Evolutionary conservation across 2,329 filamentous ascomycete species (phyloP), one percentile per base, ranked within the genome.

Genomic region (Penicillium thymicola): DNA sequence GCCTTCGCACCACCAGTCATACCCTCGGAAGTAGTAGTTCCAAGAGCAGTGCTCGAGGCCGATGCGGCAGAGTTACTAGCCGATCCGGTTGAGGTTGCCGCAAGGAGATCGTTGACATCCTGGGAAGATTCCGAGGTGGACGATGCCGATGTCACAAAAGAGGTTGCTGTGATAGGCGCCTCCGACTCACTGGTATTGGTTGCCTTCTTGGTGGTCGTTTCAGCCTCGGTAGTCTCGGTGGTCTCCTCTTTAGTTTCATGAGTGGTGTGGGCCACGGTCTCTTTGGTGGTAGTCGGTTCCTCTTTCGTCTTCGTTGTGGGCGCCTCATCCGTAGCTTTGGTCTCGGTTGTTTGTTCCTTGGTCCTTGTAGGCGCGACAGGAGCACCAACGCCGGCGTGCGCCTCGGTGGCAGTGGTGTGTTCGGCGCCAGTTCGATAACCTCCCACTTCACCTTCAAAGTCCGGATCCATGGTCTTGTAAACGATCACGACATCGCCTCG

Each of bases 1-100:
- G 91, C 92, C 74, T 91, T 94, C 30, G 76, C 79, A 50, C 77
- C 77, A 16, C 69, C 68, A 2, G 75, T 73, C 58, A 81, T 66
- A 16, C 77, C 78, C 18, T 59, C 58, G n/a, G 73, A 70, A 14
- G 63, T 58, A 18, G 67, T 40, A 42, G 21, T 52, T 21, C 37
- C 43, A 23, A 65, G 45, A 14, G 69, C 59, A 30, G 68, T 59
- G 5, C 68, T 59, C 55, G 67, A 66, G 11, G 67, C 62, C 3
- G 68, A 62, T 3, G 67, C 51, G 3, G 63, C 65, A 14, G 67
- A 61, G 34, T 61, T 59, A 8, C 58, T 63, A 42, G 60, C 42
- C 18, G 66, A 65, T 44, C 59, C 53, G 25, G 59, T 60, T 11
- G 61, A 59, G 9, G 66, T 63, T 41, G 57, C 59, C 7, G 54